Evolutionary conservation across 2,329 filamentous ascomycete genomes (phyloP).

Genomic region (Teratosphaeria pseudoeucalypti): DNA sequence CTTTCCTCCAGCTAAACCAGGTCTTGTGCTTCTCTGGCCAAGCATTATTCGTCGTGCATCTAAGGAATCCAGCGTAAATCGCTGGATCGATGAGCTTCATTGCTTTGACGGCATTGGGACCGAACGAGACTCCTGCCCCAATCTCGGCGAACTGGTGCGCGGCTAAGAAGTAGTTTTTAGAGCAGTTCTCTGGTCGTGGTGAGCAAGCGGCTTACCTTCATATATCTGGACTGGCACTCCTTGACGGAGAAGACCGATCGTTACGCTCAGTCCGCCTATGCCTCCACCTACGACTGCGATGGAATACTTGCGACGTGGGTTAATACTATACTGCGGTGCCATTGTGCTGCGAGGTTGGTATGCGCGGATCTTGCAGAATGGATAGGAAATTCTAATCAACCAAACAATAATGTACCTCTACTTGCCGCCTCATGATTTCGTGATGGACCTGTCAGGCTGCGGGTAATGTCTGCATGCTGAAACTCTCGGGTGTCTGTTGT

Average conservation of each 20-base stretch:
- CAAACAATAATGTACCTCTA: not conserved
- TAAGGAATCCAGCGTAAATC: constrained; percentile 31
- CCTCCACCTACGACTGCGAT: constrained; percentile 50
- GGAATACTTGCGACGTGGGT: constrained; percentile 23
- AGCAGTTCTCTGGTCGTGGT: not conserved
- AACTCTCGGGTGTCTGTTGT: not conserved
- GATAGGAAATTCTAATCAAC: not conserved
- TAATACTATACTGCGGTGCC: constrained; percentile 7
- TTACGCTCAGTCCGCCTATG: constrained; percentile 46
- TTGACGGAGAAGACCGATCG: constrained; percentile 40
- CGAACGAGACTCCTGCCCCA: constrained; percentile 46
- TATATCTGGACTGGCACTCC: constrained; percentile 10
- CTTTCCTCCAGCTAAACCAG: constrained; percentile 32
- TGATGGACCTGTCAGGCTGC: not conserved
- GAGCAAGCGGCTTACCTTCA: constrained; percentile 2
- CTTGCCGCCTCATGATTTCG: not conserved
- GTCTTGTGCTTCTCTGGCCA: constrained; percentile 20
- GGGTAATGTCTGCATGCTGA: not conserved
- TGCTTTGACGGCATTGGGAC: constrained; percentile 44
- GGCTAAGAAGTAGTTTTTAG: constrained; percentile 15
- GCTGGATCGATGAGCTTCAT: constrained; percentile 43
- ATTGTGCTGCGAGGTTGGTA: not conserved
- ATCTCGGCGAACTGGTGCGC: constrained; percentile 45
- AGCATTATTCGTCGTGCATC: constrained; percentile 29
- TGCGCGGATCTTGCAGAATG: not conserved